Conservation (phyloP, 345 rosid species). For the Excoecaria cochinchinensis region DNA sequence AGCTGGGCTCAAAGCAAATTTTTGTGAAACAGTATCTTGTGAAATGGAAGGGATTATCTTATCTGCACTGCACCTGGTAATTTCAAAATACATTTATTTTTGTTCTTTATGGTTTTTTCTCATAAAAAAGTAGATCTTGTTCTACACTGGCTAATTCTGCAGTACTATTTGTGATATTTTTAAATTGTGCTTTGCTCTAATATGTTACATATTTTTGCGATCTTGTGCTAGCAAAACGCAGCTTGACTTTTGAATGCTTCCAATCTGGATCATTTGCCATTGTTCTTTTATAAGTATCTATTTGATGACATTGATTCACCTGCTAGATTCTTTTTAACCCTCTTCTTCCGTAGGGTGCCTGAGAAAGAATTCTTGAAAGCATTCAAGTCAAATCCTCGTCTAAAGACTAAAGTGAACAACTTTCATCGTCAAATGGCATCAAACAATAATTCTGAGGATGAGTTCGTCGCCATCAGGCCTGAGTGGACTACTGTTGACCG, state of each 20-base stretch:
- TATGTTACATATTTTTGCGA: neutral
- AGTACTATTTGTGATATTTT: neutral
- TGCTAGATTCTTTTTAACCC: neutral
- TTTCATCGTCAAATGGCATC: conserved; percentile 76
- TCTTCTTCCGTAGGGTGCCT: conserved; percentile 58
- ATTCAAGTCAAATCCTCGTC: conserved; percentile 85
- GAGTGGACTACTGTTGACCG: conserved; percentile 99
- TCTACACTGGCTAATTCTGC: neutral
- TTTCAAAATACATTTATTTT: conserved; percentile 3
- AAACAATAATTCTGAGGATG: conserved; percentile 71
- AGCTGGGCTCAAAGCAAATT: conserved; percentile 63
- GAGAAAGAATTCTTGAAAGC: conserved; percentile 92
- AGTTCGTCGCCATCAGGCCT: conserved; percentile 82
- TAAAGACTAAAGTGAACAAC: conserved; percentile 85
- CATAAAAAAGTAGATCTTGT: conserved; percentile 1
- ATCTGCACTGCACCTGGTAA: conserved; percentile 96
- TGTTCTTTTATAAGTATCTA: neutral
- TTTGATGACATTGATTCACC: conserved; percentile 13
- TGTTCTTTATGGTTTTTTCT: neutral
- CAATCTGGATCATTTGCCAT: neutral
- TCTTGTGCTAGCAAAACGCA: neutral
- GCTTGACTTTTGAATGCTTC: neutral
- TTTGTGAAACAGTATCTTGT: conserved; percentile 95
- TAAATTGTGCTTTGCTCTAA: conserved; percentile 1
- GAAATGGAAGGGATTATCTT: conserved; percentile 97